Base-by-base conservation (phyloP, 257 asterid genomes). In the Scutellaria barbata region DNA sequence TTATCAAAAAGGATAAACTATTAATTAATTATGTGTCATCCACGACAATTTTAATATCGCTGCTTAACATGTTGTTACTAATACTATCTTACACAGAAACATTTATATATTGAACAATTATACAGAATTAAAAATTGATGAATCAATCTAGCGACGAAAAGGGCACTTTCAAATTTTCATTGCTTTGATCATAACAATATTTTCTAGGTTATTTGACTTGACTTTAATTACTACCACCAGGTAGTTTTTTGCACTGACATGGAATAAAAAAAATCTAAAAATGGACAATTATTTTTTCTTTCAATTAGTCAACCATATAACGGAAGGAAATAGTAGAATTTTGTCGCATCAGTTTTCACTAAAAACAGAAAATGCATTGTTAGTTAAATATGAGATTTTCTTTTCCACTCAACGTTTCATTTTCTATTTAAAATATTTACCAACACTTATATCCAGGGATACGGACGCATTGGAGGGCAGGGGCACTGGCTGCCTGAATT, bases 231-330 rank as follows among this genome's bases (percentile, higher is more conserved):
- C 35, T 30, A 41, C 6, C 5, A 57, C 45, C 40, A 70, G 25
- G 13, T 70, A 68, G 48, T 37, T 59, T 59, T 35, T 33, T 25
- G 45, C 48, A 68, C 41, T 30, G 50, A 63, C 41, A 43, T 35
- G n/a, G 52, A 52, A 66, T n/a, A n/a, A 54, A 45, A 51, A 25
- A 9, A 22, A 17, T 37, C 11, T 4, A 52, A 7, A 51, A 33
- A n/a, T 6, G 35, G 14, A 42, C 43, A 65, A 59, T 33, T 33
- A 43, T 67, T 30, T n/a, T n/a, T 30, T 14, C 67, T 53, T 43
- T 61, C 42, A 59, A 66, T 61, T 13, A 58, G 78, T 77, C 78
- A 77, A 67, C 75, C 66, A 37, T 42, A 39, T 30, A 42, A 33
- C 17, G 51, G 30, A 6, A 10, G 37, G 6, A 43, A 73, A 53